Percentiles rank a stretch among this genome's conserved stretches.
Conservation (phyloP, 208 protist genomes). For the Crithidia thermophila region DNA sequence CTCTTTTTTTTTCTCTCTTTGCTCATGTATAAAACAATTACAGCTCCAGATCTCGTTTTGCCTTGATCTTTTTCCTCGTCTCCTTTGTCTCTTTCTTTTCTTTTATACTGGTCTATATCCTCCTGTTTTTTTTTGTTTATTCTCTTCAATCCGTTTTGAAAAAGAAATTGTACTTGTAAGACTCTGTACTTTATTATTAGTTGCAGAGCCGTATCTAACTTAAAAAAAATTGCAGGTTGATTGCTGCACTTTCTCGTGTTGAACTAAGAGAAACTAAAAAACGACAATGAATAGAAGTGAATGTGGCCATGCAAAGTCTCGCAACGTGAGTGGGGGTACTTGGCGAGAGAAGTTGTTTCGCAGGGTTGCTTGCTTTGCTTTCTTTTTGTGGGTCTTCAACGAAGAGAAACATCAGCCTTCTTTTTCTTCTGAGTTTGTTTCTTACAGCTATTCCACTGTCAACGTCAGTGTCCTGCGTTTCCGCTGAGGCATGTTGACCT, state of each 20-base stretch:
- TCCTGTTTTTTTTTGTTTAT: not conserved
- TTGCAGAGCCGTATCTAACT: not conserved
- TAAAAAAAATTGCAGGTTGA: not conserved
- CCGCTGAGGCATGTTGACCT: too few species aligned
- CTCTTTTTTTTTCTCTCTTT: not conserved
- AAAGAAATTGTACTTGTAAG: not conserved
- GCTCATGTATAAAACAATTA: not conserved
- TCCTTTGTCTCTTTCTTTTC: not conserved
- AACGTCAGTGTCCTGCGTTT: too few species aligned
- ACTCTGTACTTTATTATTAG: not conserved
- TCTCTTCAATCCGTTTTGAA: not conserved
- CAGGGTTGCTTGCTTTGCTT: too few species aligned
- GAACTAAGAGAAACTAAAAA: too few species aligned
- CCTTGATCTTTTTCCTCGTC: constrained; percentile 1
- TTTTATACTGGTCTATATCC: not conserved
- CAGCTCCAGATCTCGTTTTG: not conserved
- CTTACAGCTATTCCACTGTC: too few species aligned
- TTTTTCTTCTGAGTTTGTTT: too few species aligned
- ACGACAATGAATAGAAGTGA: not conserved
- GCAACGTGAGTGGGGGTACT: too few species aligned
- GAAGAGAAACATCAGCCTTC: too few species aligned
- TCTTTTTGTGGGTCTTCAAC: too few species aligned
- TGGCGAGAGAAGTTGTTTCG: too few species aligned
- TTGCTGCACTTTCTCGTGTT: not conserved
- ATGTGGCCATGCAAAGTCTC: not conserved